phyloP scores from a whole-genome alignment of 768 basidiomycete species.

The Leccinum truebloodii region DNA sequence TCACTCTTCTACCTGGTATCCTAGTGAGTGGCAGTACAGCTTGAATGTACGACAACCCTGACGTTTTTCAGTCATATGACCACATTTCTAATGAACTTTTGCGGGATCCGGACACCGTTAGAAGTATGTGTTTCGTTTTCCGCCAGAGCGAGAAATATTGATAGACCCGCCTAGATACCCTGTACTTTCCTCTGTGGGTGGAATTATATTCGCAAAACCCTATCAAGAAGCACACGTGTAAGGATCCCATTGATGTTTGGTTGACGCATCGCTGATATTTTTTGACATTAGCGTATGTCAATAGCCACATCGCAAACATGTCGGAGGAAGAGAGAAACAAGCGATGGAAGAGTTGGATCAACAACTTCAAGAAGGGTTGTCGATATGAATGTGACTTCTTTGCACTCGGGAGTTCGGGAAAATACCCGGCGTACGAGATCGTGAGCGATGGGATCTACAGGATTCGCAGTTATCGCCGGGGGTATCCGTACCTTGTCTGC shows the following conservation, averaged over 20 bases:
- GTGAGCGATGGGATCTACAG: constrained; percentile 5
- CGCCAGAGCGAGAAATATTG: too few relatives aligned
- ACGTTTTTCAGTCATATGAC: constrained; percentile 3
- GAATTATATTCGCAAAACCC: not conserved
- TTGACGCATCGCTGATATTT: not conserved
- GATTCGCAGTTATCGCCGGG: constrained; percentile 5
- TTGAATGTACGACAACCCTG: not conserved
- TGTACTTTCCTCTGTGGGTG: constrained; percentile 1
- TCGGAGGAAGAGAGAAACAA: not conserved
- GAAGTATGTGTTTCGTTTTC: not conserved
- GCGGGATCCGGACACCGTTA: not conserved
- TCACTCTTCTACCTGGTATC: constrained; percentile 8
- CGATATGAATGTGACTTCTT: constrained; percentile 4
- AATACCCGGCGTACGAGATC: constrained; percentile 1
- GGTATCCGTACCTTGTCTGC: constrained; percentile 1
- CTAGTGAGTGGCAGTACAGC: not conserved
- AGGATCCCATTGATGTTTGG: not conserved
- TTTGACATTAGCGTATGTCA: constrained; percentile 1
- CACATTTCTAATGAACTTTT: not conserved
- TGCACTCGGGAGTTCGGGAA: not conserved
- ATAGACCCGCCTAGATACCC: not conserved
- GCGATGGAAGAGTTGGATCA: constrained; percentile 1
- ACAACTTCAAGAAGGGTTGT: constrained; percentile 1
- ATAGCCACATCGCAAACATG: not conserved
- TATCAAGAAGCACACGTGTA: not conserved